Evolutionary conservation across 305 asterid genomes (phyloP), one percentile per base, ranked within the genome.

Genomic region (Plantago coronopus): DNA sequence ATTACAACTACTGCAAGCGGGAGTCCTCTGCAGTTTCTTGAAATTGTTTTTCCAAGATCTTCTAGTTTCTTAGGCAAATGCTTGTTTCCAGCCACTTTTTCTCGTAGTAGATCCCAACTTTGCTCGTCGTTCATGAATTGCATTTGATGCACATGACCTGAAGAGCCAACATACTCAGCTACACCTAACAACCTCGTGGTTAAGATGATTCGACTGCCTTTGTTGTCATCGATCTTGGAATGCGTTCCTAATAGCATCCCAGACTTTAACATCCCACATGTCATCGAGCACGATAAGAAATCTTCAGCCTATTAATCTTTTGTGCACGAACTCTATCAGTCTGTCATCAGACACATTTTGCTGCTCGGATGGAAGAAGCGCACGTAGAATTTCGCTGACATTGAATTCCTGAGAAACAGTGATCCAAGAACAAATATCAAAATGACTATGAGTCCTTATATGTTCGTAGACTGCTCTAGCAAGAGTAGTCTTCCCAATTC

Each of bases 401-500:
- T 46, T 10, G 18, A 14, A 46, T 46, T 13, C 54, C 17, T 10
- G 54, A 48, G 54, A 48, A 48, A 48, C 3, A 18, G 54, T 48
- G 3, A 48, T 22, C 54, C 54, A 48, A 9, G 21, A 9, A 9
- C 54, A 23, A 48, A 48, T 23, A 18, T 9, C 14, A 7, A 48
- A 48, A 48, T 48, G 54, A 9, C 21, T 14, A 2, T 0, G 54
- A 12, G 14, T 8, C 11, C 21, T 48, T 48, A 22, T 10, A 19
- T 48, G 25, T 11, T 48, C 54, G 13, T 48, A 48, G 15, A 48
- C 54, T 17, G 21, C 21, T 19, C 54, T 48, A 48, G 54, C 54
- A 18, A 48, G 54, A 18, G 54, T 48, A 7, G 75, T 70, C 57
- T 70, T 64, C 1, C 71, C 71, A 5, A 65, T 71, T 1, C 68